A percentile compares a stretch with the other conserved stretches of the same genome.
Conservation (phyloP, 2,329 filamentous ascomycete genomes). For the Talaromyces amestolkiae region DNA sequence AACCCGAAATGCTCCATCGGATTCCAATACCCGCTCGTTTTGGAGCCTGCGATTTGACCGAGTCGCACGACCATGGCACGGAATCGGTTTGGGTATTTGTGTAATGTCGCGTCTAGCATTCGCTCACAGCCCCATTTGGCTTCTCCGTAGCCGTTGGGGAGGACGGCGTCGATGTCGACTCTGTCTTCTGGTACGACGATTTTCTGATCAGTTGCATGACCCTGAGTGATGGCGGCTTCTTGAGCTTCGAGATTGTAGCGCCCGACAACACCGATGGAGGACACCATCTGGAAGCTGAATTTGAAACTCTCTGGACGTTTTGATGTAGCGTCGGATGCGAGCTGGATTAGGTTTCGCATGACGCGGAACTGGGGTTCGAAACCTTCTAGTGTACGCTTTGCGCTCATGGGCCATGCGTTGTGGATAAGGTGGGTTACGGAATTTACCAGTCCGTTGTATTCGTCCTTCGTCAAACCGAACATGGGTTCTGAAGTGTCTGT, state of each 20-base stretch:
- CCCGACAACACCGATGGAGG: neutral
- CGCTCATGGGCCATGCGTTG: neutral
- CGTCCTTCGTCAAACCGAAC: neutral
- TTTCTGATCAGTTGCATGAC: neutral
- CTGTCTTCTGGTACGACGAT: conserved; percentile 45
- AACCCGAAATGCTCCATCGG: conserved; percentile 52
- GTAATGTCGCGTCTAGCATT: conserved; percentile 50
- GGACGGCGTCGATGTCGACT: conserved; percentile 38
- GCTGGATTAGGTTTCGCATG: neutral
- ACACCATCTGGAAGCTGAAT: neutral
- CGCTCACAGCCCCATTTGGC: conserved; percentile 53
- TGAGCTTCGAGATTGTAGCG: neutral
- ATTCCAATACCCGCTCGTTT: conserved; percentile 55
- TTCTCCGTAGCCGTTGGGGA: conserved; percentile 52
- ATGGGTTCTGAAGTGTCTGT: neutral
- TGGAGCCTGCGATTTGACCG: conserved; percentile 55
- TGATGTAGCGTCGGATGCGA: neutral
- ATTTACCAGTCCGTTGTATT: neutral
- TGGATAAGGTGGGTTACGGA: neutral
- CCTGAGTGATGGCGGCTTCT: neutral
- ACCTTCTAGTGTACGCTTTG: neutral
- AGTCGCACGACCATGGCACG: conserved; percentile 45
- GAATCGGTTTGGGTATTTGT: conserved; percentile 43
- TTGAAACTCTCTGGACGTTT: neutral
- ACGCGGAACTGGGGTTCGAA: neutral